A percentile compares a stretch with the other conserved stretches of the same genome.
These are phyloP conservation scores for Dipteronia sinensis DNA, from an alignment of 345 rosid species.

Conservation along the genomic window DNA sequence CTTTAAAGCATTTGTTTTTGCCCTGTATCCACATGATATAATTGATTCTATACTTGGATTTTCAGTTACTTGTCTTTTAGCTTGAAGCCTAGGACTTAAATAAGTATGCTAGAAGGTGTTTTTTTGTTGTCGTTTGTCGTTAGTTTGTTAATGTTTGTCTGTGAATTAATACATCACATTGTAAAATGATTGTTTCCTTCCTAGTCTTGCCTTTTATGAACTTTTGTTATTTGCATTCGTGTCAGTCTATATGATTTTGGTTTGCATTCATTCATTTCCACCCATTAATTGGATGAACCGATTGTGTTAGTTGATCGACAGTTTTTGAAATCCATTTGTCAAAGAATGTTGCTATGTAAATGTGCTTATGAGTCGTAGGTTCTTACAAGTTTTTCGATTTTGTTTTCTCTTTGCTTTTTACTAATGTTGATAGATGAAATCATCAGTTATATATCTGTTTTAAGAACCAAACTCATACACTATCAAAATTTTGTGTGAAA, in stretches of 20 bases:
- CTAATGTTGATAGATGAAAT: neutral
- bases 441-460: neutral
- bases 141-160: neutral
- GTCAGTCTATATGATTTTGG: neutral
- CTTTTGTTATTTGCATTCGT: neutral
- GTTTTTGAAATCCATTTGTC: neutral
- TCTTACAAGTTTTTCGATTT: neutral
- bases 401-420: neutral
- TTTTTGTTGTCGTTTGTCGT: neutral
- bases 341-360: neutral
- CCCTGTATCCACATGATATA: neutral
- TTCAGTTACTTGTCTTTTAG: neutral
- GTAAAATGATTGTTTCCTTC: neutral
- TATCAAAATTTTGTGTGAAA: neutral
- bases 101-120: neutral
- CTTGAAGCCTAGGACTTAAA: neutral
- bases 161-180: neutral
- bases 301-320: neutral
- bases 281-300: neutral
- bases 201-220: neutral
- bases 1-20: too few species aligned
- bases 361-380: neutral
- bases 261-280: neutral
- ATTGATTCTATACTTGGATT: neutral
- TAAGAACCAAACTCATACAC: neutral